Evolutionary conservation across 768 basidiomycete genomes (phyloP), one percentile per base, ranked within the genome.

Genomic region (Agaricus sinodeliciosus): DNA sequence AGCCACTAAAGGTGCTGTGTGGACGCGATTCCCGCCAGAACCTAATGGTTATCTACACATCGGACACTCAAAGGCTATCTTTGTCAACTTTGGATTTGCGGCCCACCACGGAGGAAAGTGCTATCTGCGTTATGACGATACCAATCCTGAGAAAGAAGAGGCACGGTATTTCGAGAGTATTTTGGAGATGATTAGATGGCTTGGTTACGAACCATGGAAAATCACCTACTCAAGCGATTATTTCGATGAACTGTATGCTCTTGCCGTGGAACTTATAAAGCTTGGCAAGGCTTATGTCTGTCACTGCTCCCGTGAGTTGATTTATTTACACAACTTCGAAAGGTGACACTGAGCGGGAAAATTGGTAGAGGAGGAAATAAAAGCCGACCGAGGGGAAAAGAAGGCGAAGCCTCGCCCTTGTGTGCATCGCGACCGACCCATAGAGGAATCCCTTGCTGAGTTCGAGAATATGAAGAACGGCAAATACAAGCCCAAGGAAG

Each of bases 151-250:
- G 70, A 93, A 93, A 54, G 96, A 99, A 67, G 96, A 99, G 71
- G 93, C 82, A 34, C 76, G 82, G 58, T 99, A 96, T 68, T 98
- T 98, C 60, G 94, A 95, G 66, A 95, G 90, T 55, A 97, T 98
- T 52, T 71, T 98, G 63, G 94, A 97, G 70, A 91, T 87, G 62
- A 80, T 98, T 34, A 79, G 94, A 58, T 99, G 96, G 96, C 77
- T 99, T 16, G 96, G 96, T 1, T 99, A 82, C 62, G 95, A 98
- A 66, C 96, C 96, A 3, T 98, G 90, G 90, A 91, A 91, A 69
- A 94, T 99, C 75, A 98, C 96, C 3, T 98, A 98, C 70, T 97
- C 95, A 44, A 96, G 93, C 64, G 95, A 98, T 68, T 90, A 99
- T 69, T 99, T 99, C 66, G 79, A 87, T 51, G 72, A 84, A 62